Percentiles rank a stretch among this genome's conserved stretches.
Conservation (phyloP, 805 yeast genomes). For the Diddensiella transvaalensis region DNA sequence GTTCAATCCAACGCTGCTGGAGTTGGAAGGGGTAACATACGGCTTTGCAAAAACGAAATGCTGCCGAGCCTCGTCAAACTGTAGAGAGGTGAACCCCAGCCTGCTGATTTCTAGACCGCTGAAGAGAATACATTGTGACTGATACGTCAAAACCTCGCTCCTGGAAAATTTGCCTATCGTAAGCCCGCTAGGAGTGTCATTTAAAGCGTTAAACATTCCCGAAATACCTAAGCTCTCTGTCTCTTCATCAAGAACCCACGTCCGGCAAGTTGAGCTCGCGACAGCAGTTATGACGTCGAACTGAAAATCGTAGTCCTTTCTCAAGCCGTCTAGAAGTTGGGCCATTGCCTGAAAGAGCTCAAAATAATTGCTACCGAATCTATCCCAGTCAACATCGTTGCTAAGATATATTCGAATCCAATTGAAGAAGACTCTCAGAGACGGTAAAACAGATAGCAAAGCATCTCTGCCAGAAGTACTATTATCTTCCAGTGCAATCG, state of each 20-base stretch:
- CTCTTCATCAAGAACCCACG: slow-evolving; percentile 17
- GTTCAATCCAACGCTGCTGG: too few species aligned
- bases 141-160: slow-evolving; percentile 5
- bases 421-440: slow-evolving; percentile 11
- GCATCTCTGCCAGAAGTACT: not conserved
- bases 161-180: not conserved
- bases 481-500: not conserved
- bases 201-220: slow-evolving; percentile 12
- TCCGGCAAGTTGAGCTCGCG: slow-evolving; percentile 7
- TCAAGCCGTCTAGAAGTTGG: slow-evolving; percentile 3
- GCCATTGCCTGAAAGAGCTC: not conserved
- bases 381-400: slow-evolving; percentile 6
- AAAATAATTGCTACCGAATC: not conserved
- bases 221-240: slow-evolving; percentile 15
- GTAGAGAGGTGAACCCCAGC: not conserved
- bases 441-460: slow-evolving; percentile 3
- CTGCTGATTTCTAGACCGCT: slow-evolving; percentile 12
- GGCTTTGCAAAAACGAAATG: not conserved
- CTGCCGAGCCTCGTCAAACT: not conserved
- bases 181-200: slow-evolving; percentile 18
- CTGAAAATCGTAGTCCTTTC: slow-evolving; percentile 9
- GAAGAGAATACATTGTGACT: slow-evolving; percentile 16
- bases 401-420: slow-evolving; percentile 8
- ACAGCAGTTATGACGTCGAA: slow-evolving; percentile 19
- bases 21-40: too few species aligned